Evolutionary conservation across 768 basidiomycete genomes (phyloP).

Genomic region (Boletus eberwhitei): DNA sequence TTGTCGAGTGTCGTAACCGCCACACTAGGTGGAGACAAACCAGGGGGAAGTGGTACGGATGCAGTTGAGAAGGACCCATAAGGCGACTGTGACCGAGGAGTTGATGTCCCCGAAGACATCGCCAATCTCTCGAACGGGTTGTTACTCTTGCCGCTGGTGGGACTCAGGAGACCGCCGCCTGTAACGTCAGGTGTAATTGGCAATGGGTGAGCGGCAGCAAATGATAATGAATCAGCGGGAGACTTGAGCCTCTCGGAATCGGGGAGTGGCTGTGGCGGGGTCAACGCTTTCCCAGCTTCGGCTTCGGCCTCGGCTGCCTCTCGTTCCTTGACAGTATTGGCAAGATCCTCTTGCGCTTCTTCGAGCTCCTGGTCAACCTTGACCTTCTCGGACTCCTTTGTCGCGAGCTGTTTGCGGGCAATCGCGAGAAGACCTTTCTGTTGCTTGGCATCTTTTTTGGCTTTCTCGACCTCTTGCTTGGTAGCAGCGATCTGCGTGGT

Average conservation of each 20-base stretch:
- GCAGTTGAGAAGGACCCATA: slow-evolving; percentile 50
- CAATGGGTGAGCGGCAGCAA: slow-evolving; percentile 70
- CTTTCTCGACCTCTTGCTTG: slow-evolving; percentile 78
- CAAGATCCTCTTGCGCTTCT: slow-evolving; percentile 56
- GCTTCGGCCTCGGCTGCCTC: slow-evolving; percentile 53
- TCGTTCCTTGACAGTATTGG: slow-evolving; percentile 51
- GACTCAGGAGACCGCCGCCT: slow-evolving; percentile 42
- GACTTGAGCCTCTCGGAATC: slow-evolving; percentile 37
- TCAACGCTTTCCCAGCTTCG: slow-evolving; percentile 37
- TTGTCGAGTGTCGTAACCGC: slow-evolving; percentile 31
- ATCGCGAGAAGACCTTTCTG: slow-evolving; percentile 95
- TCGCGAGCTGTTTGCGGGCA: slow-evolving; percentile 86
- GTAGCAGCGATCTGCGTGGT: slow-evolving; percentile 66
- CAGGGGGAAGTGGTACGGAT: slow-evolving; percentile 37
- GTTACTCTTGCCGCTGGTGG: slow-evolving; percentile 62
- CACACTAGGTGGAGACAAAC: slow-evolving; percentile 6
- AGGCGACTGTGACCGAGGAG: slow-evolving; percentile 55
- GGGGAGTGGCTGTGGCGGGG: slow-evolving; percentile 3
- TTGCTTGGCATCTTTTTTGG: slow-evolving; percentile 91
- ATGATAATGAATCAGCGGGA: slow-evolving; percentile 44
- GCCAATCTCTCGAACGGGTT: slow-evolving; percentile 86
- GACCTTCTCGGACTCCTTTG: slow-evolving; percentile 74
- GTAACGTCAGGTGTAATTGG: slow-evolving; percentile 66
- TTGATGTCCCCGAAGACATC: slow-evolving; percentile 39
- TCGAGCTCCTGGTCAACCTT: slow-evolving; percentile 70